Percentiles rank a stretch among this genome's conserved stretches.
These are phyloP conservation scores for Westerdykella ornata DNA, from an alignment of 2,329 filamentous ascomycete species.

Conservation along the genomic window DNA sequence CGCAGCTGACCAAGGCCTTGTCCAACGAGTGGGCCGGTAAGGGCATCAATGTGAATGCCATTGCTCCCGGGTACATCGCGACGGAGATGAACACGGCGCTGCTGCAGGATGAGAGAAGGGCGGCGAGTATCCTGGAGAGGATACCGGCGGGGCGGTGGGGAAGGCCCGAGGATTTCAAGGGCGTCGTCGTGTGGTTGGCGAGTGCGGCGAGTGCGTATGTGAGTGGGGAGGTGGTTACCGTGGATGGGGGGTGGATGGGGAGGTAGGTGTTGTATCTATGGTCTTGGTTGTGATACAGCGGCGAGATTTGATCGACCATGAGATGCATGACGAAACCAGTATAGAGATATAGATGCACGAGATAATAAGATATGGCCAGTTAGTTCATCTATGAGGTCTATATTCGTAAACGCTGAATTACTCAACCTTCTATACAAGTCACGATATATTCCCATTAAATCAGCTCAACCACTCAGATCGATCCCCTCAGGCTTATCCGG, in stretches of 20 bases:
- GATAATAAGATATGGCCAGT: too few relatives aligned
- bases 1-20: constrained; percentile 76
- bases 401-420: too few relatives aligned
- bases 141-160: constrained; percentile 86
- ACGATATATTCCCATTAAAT: not conserved
- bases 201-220: constrained; percentile 73
- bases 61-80: constrained; percentile 82
- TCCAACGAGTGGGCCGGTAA: constrained; percentile 79
- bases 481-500: constrained; percentile 42
- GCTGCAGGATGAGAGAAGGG: constrained; percentile 62
- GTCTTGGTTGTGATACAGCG: too few relatives aligned
- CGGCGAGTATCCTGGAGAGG: constrained; percentile 66
- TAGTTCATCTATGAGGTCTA: too few relatives aligned
- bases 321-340: too few relatives aligned
- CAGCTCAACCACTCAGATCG: constrained; percentile 29
- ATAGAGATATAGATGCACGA: too few relatives aligned
- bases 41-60: constrained; percentile 78
- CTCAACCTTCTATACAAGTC: too few relatives aligned
- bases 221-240: constrained; percentile 71
- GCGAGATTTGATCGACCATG: too few relatives aligned
- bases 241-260: constrained; percentile 93
- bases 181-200: constrained; percentile 69
- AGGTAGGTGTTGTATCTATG: constrained; percentile 44
- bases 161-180: constrained; percentile 79
- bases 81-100: constrained; percentile 93